Conservation (phyloP, 208 protist genomes). For the Strigomonas oncopelti region DNA sequence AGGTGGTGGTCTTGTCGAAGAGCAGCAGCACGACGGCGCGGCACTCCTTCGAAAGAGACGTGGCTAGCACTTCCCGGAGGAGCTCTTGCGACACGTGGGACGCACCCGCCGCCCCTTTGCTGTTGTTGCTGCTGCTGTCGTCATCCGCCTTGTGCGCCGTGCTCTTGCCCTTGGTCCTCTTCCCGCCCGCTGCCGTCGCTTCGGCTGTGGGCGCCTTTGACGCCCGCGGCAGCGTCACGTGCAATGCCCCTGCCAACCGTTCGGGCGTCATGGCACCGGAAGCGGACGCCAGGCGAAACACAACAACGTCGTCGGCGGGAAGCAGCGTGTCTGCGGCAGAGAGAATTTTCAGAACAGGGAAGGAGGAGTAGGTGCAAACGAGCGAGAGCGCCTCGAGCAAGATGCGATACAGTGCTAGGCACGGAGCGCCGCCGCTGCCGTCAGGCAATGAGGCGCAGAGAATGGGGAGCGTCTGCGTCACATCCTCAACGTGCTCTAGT, state of each 20-base stretch:
- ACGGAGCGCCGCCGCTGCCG: constrained; percentile 45
- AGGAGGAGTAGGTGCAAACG: constrained; percentile 41
- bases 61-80: constrained; percentile 34
- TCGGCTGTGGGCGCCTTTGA: neutral
- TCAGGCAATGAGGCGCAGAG: constrained; percentile 60
- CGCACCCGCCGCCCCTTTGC: neutral
- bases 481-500: constrained; percentile 25
- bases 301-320: constrained; percentile 26
- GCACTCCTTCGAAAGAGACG: constrained; percentile 46
- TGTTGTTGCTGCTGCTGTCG: neutral
- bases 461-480: constrained; percentile 67
- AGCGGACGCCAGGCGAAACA: constrained; percentile 46
- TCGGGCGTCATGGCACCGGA: constrained; percentile 39
- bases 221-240: constrained; percentile 13
- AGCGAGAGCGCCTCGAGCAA: constrained; percentile 33
- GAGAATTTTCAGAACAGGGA: constrained; percentile 53
- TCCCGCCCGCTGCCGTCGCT: neutral
- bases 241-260: constrained; percentile 41
- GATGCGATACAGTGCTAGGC: constrained; percentile 37
- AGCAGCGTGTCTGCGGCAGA: constrained; percentile 35
- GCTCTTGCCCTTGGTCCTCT: constrained; percentile 13
- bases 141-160: neutral
- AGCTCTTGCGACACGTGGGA: constrained; percentile 22
- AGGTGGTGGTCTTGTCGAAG: constrained; percentile 54
- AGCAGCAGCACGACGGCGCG: constrained; percentile 39